Percentiles rank a stretch among this genome's conserved stretches.
These are phyloP conservation scores for Kluyveromyces dobzhanskii DNA, from an alignment of 805 yeast genomes.

Conservation along the genomic window DNA sequence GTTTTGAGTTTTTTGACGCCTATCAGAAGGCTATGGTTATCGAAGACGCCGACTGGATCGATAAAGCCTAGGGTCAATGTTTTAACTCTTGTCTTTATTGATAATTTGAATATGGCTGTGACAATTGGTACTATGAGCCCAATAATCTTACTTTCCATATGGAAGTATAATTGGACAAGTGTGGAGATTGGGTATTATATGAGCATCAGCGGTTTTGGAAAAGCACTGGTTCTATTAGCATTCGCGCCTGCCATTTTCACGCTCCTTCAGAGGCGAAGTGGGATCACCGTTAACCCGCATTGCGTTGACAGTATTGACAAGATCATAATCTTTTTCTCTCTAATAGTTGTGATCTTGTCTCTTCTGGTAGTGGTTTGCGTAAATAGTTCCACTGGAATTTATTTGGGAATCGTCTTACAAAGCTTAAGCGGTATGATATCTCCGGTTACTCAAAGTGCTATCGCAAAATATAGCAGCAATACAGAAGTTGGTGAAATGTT, in stretches of 20 bases:
- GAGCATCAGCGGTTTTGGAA: conserved; percentile 41
- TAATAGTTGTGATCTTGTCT: conserved; percentile 33
- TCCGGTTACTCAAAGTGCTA: conserved; percentile 52
- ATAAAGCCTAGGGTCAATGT: conserved; percentile 38
- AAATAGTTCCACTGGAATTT: conserved; percentile 8
- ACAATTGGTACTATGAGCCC: conserved; percentile 36
- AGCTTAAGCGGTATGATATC: conserved; percentile 43
- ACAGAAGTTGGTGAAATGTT: conserved; percentile 60
- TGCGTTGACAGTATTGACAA: conserved; percentile 49
- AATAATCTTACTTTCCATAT: conserved; percentile 46
- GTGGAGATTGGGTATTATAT: conserved; percentile 47
- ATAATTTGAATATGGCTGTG: conserved; percentile 35
- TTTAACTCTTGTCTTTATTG: conserved; percentile 40
- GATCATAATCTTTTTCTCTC: conserved; percentile 28
- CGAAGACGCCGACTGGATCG: conserved; percentile 24
- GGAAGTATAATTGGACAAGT: conserved; percentile 45
- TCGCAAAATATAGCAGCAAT: conserved; percentile 53
- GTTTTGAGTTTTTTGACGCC: conserved; percentile 34
- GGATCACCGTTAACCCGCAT: conserved; percentile 10
- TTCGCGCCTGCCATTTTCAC: conserved; percentile 39
- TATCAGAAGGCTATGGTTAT: conserved; percentile 45
- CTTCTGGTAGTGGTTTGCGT: conserved; percentile 28
- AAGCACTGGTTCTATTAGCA: conserved; percentile 41
- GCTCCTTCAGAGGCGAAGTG: not conserved
- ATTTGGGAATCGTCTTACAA: conserved; percentile 30